Evolutionary conservation across 495 filamentous ascomycete genomes (phyloP).

Genomic region (Aspergillus incahuasiensis): DNA sequence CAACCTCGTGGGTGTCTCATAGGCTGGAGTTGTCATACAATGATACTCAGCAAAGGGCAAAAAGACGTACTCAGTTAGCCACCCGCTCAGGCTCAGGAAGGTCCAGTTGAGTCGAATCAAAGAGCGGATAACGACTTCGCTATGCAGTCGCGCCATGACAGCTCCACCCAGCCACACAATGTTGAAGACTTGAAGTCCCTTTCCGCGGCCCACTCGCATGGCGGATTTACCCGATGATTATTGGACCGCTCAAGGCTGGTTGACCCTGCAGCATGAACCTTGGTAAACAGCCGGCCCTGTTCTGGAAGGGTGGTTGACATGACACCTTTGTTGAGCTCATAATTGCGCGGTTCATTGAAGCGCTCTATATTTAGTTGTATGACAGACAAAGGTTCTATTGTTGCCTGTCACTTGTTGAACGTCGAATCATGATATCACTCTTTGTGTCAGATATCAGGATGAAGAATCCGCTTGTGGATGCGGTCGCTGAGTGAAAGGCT

Average conservation of each 20-base stretch:
- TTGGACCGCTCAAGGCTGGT: neutral
- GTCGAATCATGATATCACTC: neutral
- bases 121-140: no score
- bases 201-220: neutral
- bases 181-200: conserved; percentile 12
- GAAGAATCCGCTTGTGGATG: neutral
- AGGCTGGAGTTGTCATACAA: neutral
- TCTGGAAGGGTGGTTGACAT: conserved; percentile 11
- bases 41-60: no score
- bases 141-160: neutral
- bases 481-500: neutral
- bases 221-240: conserved; percentile 7
- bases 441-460: neutral
- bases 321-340: neutral
- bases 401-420: neutral
- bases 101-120: no score
- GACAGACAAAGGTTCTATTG: neutral
- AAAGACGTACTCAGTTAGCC: neutral
- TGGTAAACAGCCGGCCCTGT: neutral
- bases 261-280: conserved; percentile 11
- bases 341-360: neutral
- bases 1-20: neutral
- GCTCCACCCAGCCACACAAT: neutral
- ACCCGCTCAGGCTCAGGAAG: neutral
- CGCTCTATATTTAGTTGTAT: neutral